Percentiles rank a stretch among this genome's conserved stretches.
Conservation (phyloP, 192 early-diverging fungal species). For the Coemansia sp. region DNA sequence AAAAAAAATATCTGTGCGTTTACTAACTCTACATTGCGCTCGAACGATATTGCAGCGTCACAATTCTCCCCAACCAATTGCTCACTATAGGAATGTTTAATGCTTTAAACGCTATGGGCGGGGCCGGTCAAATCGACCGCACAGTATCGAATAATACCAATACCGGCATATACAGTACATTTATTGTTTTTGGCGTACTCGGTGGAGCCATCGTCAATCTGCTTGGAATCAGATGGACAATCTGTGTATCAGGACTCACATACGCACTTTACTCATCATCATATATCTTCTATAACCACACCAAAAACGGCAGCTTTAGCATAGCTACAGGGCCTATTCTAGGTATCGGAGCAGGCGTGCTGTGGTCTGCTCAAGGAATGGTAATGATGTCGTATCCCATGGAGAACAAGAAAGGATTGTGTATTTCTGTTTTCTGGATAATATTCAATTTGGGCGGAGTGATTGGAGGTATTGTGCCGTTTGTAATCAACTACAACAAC, state of each 20-base stretch:
- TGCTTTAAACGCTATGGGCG: slow-evolving; percentile 48
- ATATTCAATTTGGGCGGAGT: slow-evolving; percentile 78
- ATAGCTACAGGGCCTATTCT: slow-evolving; percentile 74
- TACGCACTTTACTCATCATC: slow-evolving; percentile 73
- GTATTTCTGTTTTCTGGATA: slow-evolving; percentile 79
- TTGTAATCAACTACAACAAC: slow-evolving; percentile 57
- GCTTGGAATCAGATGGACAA: slow-evolving; percentile 65
- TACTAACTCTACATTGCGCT: too few relatives aligned
- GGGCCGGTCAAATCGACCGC: slow-evolving; percentile 54
- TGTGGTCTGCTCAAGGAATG: slow-evolving; percentile 70
- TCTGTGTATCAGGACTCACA: slow-evolving; percentile 60
- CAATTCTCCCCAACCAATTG: background rate
- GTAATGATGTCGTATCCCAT: slow-evolving; percentile 80
- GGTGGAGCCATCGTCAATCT: slow-evolving; percentile 73
- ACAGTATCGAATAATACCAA: slow-evolving; percentile 63
- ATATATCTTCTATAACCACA: slow-evolving; percentile 63
- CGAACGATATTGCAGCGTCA: slow-evolving; percentile 22
- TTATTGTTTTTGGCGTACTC: slow-evolving; percentile 69
- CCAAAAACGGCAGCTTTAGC: slow-evolving; percentile 57
- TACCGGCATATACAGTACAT: slow-evolving; percentile 69
- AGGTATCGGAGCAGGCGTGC: slow-evolving; percentile 74
- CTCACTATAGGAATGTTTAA: slow-evolving; percentile 63
- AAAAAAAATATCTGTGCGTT: background rate
- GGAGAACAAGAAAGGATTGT: slow-evolving; percentile 72
- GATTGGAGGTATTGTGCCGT: slow-evolving; percentile 66